Base-by-base conservation (phyloP, 257 asterid genomes). In the Solanum microdontum region DNA sequence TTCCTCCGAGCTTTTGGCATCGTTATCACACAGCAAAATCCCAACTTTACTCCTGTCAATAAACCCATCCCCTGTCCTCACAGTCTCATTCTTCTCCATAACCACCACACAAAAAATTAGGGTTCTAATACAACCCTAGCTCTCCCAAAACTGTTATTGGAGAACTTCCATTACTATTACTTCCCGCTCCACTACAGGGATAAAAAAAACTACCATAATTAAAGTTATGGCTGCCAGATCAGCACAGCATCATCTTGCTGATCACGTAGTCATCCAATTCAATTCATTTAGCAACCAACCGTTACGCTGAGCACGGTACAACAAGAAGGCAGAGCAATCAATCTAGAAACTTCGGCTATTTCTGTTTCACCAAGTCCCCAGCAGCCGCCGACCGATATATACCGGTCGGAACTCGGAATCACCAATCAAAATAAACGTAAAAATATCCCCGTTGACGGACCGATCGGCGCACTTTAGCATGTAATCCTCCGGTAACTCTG, bases 11-110 rank as follows among this genome's bases (percentile, higher is more conserved):
- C 98, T 95, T 85, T 92, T 94, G 87, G 91, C 91, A 93, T 95
- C 99, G 80, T 90, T 95, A 89, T 96, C 98, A 84, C 98, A 96
- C 83, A 96, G 91, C 93, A 96, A 90, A 91, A 96, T 96, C 93
- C 98, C 91, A 87, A 96, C 97, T 90, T 93, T 93, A 88, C 97
- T 94, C 94, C 98, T 91, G 90, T 96, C 99, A 14, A 96, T 94
- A 86, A 95, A 95, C 89, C 94, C 98, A 83, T 96, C 98, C 37
- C 93, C 95, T 51, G 88, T 89, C 91, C 89, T 94, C 90, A 92
- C 95, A 3, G 90, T 89, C 89, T 89, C 95, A 89, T 88, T 87
- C 74, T 87, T 92, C 93, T 90, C 95, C 95, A 94, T 91, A 88
- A 64, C 68, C 86, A 19, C 83, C 43, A 8, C 62, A 11, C 33